Conservation (phyloP, 345 rosid species). For the Salix caprea region DNA sequence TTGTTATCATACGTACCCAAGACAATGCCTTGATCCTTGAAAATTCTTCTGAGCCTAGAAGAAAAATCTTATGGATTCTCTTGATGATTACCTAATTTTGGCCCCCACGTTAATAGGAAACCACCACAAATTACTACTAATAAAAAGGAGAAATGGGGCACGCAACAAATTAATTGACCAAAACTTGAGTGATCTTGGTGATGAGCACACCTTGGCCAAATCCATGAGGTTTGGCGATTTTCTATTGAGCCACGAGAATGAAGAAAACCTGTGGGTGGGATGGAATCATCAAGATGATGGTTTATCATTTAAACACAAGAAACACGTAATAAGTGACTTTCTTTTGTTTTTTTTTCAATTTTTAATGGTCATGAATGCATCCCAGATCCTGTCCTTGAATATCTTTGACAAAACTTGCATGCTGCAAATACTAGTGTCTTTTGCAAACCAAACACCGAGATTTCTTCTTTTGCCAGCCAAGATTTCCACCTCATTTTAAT, state of each 20-base stretch:
- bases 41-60: slow-evolving; percentile 12
- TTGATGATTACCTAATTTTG: slow-evolving; percentile 38
- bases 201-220: slow-evolving; percentile 14
- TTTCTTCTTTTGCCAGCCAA: not conserved
- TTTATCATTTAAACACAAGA: not conserved
- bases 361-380: slow-evolving; percentile 7
- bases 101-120: slow-evolving; percentile 15
- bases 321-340: not conserved
- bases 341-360: not conserved
- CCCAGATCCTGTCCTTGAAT: not conserved
- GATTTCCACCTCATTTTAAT: slow-evolving; percentile 15
- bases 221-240: not conserved
- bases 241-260: slow-evolving; percentile 19
- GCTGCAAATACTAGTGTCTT: slow-evolving; percentile 14
- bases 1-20: not conserved
- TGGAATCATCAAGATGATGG: slow-evolving; percentile 14
- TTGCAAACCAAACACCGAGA: not conserved
- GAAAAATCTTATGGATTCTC: slow-evolving; percentile 30
- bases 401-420: slow-evolving; percentile 21
- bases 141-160: not conserved
- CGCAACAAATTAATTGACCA: slow-evolving; percentile 12
- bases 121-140: not conserved
- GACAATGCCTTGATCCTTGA: slow-evolving; percentile 12
- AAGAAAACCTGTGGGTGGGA: slow-evolving; percentile 27
- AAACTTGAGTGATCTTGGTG: slow-evolving; percentile 30